Evolutionary conservation across 805 yeast species (phyloP), one percentile per base, ranked within the genome.

Genomic region (Cyberlindnera subsufficiens): DNA sequence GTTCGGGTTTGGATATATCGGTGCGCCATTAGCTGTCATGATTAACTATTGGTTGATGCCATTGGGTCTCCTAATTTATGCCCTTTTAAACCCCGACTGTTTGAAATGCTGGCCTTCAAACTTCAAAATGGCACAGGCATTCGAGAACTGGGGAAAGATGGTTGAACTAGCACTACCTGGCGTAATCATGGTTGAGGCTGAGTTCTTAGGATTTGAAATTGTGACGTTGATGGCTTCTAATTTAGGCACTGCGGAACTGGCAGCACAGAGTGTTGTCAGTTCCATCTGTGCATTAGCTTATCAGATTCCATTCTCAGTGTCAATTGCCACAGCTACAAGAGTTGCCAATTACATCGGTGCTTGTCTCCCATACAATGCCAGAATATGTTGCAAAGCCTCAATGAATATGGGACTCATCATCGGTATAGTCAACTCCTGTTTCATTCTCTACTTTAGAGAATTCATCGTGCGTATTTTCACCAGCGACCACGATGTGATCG

Each of bases 21-120:
- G 96, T 1, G 91, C 96, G 0, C 91, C 96, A 3, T 65, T 82
- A 5, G 89, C 95, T 3, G 82, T 80, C 20, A 77, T 77, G 6
- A 66, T 83, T 19, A 80, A 85, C 35, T 84, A 82, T 56, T 86
- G 93, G 86, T 47, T 79, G 42, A 81, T 81, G 79, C 66, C 56
- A 36, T 49, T 48, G 30, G 44, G 58, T 11, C 43, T 56, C 11
- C 34, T 52, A n/a, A 42, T 47, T 13, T 54, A 53, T 35, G 47
- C 52, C 9, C 19, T 69, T 1, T 69, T 62, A 46, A 60, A 82
- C 39, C 82, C 86, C 1, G 63, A 64, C 17, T 75, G 81, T 7
- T 39, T 55, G 30, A 74, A 75, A 53, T 84, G 91, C 53, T 84
- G 91, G 91, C 55, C 74, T 4, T 38, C 58, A 39, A 68, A 47